These are phyloP conservation scores for Fusarium burgessii DNA, from an alignment of 2,329 filamentous ascomycete species.

Conservation along the genomic window DNA sequence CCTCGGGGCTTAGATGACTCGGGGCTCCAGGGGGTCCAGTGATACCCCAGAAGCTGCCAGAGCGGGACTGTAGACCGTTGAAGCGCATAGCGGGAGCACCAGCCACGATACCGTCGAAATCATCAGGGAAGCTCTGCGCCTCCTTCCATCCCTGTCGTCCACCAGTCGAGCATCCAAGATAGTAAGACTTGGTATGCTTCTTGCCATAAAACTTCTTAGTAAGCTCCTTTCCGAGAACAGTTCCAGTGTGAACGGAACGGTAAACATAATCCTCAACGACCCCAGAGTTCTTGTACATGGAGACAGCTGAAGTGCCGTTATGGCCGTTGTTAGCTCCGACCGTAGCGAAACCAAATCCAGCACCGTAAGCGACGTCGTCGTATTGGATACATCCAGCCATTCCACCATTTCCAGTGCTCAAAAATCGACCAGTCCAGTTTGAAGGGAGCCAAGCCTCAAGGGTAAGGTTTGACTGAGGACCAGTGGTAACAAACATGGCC, in stretches of 20 bases:
- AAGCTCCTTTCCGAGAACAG: conserved; percentile 29
- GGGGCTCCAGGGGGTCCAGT: conserved; percentile 9
- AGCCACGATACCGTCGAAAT: conserved; percentile 65
- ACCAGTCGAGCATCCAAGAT: conserved; percentile 69
- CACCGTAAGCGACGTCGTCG: conserved; percentile 54
- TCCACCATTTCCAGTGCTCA: conserved; percentile 63
- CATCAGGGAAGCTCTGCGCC: conserved; percentile 65
- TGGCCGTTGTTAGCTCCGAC: conserved; percentile 61
- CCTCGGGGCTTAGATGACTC: conserved; percentile 35
- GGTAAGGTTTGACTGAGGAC: conserved; percentile 38
- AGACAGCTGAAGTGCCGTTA: conserved; percentile 24
- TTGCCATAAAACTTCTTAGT: conserved; percentile 58
- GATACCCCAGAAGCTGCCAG: conserved; percentile 27
- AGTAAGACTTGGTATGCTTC: conserved; percentile 62
- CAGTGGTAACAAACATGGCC: conserved; percentile 31
- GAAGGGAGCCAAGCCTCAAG: conserved; percentile 62
- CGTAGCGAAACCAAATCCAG: conserved; percentile 57
- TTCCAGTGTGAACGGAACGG: conserved; percentile 35
- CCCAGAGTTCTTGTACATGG: conserved; percentile 28
- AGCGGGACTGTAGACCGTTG: conserved; percentile 33
- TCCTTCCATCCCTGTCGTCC: conserved; percentile 69
- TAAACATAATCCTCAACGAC: conserved; percentile 33
- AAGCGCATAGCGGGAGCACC: conserved; percentile 63
- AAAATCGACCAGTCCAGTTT: conserved; percentile 60
- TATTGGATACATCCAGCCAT: conserved; percentile 59